Evolutionary conservation across 2,329 filamentous ascomycete species (phyloP).

Genomic region (Paracoccidioides lutzii): DNA sequence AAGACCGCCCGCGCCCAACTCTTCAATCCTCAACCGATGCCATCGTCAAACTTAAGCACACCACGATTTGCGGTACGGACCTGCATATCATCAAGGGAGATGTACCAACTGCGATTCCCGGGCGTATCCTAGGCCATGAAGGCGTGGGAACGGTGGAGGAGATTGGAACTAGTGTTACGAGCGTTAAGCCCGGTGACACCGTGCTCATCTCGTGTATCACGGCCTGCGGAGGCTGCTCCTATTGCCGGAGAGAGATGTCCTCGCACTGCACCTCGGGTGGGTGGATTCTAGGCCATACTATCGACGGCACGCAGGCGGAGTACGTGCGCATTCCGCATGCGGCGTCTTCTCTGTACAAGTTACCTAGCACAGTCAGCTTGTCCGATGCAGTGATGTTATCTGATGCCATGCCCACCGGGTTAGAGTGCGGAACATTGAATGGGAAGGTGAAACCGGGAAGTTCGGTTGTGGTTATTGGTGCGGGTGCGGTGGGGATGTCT

Average conservation of each 20-base stretch:
- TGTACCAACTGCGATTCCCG: slow-evolving; percentile 36
- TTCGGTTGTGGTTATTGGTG: slow-evolving; percentile 43
- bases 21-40: slow-evolving; percentile 36
- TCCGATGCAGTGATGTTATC: slow-evolving; percentile 38
- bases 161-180: slow-evolving; percentile 34
- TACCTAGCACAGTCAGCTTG: slow-evolving; percentile 29
- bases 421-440: slow-evolving; percentile 43
- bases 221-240: slow-evolving; percentile 39
- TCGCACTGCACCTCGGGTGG: slow-evolving; percentile 43
- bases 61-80: slow-evolving; percentile 44
- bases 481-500: slow-evolving; percentile 45
- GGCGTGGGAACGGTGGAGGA: slow-evolving; percentile 39
- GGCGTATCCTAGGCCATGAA: slow-evolving; percentile 41
- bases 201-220: slow-evolving; percentile 43
- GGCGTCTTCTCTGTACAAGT: slow-evolving; percentile 34
- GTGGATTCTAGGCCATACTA: slow-evolving; percentile 42
- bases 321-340: slow-evolving; percentile 43
- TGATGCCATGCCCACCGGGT: slow-evolving; percentile 45
- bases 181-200: slow-evolving; percentile 37
- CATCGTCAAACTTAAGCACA: slow-evolving; percentile 36
- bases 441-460: slow-evolving; percentile 40
- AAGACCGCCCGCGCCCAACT: slow-evolving; percentile 32
- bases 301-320: slow-evolving; percentile 46
- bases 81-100: slow-evolving; percentile 45
- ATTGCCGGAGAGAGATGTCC: slow-evolving; percentile 40